phyloP scores from a whole-genome alignment of 345 rosid genomes.

The Moricandia arvensis region DNA sequence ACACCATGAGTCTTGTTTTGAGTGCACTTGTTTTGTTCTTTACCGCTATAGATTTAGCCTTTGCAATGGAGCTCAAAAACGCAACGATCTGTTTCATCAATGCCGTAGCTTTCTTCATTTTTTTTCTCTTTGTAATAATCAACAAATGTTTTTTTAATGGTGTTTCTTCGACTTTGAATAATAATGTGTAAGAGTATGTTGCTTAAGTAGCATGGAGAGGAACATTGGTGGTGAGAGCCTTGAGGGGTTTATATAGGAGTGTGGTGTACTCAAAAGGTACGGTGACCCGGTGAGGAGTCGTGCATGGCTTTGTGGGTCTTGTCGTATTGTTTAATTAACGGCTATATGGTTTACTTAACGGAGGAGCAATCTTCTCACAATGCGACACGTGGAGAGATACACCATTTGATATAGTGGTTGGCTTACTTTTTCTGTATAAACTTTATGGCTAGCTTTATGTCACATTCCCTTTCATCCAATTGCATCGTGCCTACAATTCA shows the following conservation, averaged over 20 bases:
- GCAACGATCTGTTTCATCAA: constrained; percentile 52
- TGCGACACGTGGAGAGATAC: constrained; percentile 22
- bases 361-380: constrained; percentile 32
- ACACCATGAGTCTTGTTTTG: constrained; percentile 51
- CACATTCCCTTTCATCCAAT: constrained; percentile 27
- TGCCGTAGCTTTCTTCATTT: constrained; percentile 63
- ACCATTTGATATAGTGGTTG: constrained; percentile 20
- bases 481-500: constrained; percentile 26
- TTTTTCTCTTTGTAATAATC: neutral
- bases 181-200: constrained; percentile 14
- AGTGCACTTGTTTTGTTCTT: constrained; percentile 37
- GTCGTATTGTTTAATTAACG: constrained; percentile 9
- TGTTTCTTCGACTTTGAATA: neutral
- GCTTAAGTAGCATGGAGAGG: constrained; percentile 29
- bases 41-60: neutral
- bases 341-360: constrained; percentile 32
- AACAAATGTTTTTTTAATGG: neutral
- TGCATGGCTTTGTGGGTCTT: constrained; percentile 9
- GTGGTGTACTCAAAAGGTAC: no score
- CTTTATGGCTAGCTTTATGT: constrained; percentile 31
- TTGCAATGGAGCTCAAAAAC: neutral
- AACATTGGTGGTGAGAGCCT: constrained; percentile 20
- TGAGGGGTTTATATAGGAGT: constrained; percentile 24
- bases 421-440: constrained; percentile 10
- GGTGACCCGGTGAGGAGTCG: no score